These are phyloP conservation scores for Inonotus hispidus DNA, from an alignment of 1,284 basidiomycete species.

Conservation along the genomic window DNA sequence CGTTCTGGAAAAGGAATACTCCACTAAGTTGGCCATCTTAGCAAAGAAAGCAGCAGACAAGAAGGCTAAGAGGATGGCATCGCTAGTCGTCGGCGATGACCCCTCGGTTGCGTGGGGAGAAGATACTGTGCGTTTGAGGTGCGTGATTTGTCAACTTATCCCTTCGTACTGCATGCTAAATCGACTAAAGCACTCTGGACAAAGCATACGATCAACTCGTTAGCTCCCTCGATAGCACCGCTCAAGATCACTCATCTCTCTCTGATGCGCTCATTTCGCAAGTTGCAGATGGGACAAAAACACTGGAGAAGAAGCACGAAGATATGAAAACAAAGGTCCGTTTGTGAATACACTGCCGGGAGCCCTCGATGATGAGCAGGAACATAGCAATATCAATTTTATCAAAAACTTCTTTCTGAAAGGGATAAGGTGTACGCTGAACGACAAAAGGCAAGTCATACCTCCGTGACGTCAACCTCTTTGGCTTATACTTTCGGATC, in stretches of 20 bases:
- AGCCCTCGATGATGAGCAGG: slow-evolving; percentile 12
- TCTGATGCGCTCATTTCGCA: slow-evolving; percentile 56
- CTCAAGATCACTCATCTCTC: slow-evolving; percentile 63
- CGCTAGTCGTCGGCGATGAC: slow-evolving; percentile 57
- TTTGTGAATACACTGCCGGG: not conserved
- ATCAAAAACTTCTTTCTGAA: slow-evolving; percentile 64
- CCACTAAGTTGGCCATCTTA: slow-evolving; percentile 58
- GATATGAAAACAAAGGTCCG: slow-evolving; percentile 61
- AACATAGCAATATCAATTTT: slow-evolving; percentile 58
- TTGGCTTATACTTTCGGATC: slow-evolving; percentile 1
- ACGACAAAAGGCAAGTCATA: slow-evolving; percentile 56
- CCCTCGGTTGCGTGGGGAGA: slow-evolving; percentile 61
- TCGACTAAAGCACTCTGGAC: slow-evolving; percentile 53
- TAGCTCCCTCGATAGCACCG: slow-evolving; percentile 48
- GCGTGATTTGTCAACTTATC: slow-evolving; percentile 11
- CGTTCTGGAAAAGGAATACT: slow-evolving; percentile 71
- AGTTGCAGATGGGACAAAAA: slow-evolving; percentile 59
- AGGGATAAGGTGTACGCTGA: slow-evolving; percentile 64
- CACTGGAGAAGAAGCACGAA: slow-evolving; percentile 56
- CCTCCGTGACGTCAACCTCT: not conserved
- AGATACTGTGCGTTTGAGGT: slow-evolving; percentile 52
- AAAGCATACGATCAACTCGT: slow-evolving; percentile 63
- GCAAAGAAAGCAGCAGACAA: slow-evolving; percentile 65
- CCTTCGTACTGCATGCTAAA: not conserved
- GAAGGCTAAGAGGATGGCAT: slow-evolving; percentile 51